These are phyloP conservation scores for Rhodotorula sp. DNA, from an alignment of 1,284 basidiomycete genomes.

Conservation along the genomic window DNA sequence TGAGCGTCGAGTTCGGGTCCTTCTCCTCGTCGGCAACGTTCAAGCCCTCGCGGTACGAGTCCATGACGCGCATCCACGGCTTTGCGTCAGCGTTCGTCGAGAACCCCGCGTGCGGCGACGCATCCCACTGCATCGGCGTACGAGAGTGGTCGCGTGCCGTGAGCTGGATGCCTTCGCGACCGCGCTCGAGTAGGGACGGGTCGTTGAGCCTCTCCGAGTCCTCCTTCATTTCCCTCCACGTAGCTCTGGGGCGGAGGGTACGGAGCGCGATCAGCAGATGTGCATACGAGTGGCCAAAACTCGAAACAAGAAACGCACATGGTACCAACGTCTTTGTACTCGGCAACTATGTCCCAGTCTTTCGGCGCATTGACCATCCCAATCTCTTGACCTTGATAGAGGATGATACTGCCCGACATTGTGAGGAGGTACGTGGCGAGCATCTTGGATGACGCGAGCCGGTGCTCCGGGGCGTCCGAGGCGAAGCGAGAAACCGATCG, in stretches of 20 bases:
- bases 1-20: slow-evolving; percentile 54
- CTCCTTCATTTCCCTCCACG: slow-evolving; percentile 39
- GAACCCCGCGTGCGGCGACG: slow-evolving; percentile 56
- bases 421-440: slow-evolving; percentile 63
- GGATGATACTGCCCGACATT: slow-evolving; percentile 64
- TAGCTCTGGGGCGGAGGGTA: slow-evolving; percentile 24
- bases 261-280: background rate
- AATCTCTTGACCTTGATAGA: slow-evolving; percentile 72
- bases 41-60: slow-evolving; percentile 61
- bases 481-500: slow-evolving; percentile 61
- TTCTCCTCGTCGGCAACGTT: slow-evolving; percentile 59
- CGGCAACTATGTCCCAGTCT: slow-evolving; percentile 62
- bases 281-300: slow-evolving; percentile 6
- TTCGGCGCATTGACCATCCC: slow-evolving; percentile 66
- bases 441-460: slow-evolving; percentile 62
- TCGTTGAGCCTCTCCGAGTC: slow-evolving; percentile 53
- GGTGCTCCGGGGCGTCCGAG: slow-evolving; percentile 60
- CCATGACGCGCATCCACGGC: slow-evolving; percentile 75
- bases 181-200: slow-evolving; percentile 59
- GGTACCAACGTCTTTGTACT: slow-evolving; percentile 60
- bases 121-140: slow-evolving; percentile 68
- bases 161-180: slow-evolving; percentile 59
- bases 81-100: slow-evolving; percentile 56
- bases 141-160: slow-evolving; percentile 70
- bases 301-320: slow-evolving; percentile 51